These are phyloP conservation scores for Phaeosphaeriaceae sp. DNA, from an alignment of 2,329 filamentous ascomycete species.

Conservation along the genomic window DNA sequence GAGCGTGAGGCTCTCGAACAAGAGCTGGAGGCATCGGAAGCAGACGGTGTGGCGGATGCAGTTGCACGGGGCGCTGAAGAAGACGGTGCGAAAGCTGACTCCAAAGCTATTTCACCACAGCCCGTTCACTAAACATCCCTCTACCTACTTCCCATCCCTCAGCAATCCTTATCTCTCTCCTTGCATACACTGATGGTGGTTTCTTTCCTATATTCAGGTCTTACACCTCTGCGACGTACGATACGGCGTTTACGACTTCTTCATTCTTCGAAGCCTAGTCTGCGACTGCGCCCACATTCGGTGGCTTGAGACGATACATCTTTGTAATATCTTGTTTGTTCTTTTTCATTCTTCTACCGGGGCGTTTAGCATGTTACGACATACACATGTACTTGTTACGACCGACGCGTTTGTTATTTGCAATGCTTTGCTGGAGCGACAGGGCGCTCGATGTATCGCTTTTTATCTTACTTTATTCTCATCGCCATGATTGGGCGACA, in stretches of 20 bases:
- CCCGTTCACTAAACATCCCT: constrained; percentile 5
- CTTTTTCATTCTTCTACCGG: constrained; percentile 13
- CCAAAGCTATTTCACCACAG: constrained; percentile 16
- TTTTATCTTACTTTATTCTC: not conserved
- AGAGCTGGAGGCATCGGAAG: constrained; percentile 12
- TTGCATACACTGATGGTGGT: constrained; percentile 37
- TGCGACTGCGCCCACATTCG: constrained; percentile 36
- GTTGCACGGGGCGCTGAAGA: constrained; percentile 26
- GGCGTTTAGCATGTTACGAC: constrained; percentile 17
- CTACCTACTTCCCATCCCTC: constrained; percentile 11
- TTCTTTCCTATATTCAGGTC: constrained; percentile 31
- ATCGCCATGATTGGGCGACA: not conserved
- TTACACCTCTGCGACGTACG: constrained; percentile 45
- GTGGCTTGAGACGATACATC: constrained; percentile 33
- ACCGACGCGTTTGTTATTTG: not conserved
- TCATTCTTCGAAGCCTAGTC: constrained; percentile 41
- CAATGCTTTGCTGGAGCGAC: not conserved
- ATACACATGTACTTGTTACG: constrained; percentile 8
- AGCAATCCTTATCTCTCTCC: constrained; percentile 13
- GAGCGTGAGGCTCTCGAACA: constrained; percentile 41
- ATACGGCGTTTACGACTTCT: constrained; percentile 44
- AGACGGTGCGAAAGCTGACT: constrained; percentile 45
- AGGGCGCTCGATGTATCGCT: not conserved
- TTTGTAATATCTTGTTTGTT: constrained; percentile 28
- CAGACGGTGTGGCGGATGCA: constrained; percentile 13